A percentile compares a stretch with the other conserved stretches of the same genome.
Conservation (phyloP, 768 basidiomycete genomes). For the Russula emetica region DNA sequence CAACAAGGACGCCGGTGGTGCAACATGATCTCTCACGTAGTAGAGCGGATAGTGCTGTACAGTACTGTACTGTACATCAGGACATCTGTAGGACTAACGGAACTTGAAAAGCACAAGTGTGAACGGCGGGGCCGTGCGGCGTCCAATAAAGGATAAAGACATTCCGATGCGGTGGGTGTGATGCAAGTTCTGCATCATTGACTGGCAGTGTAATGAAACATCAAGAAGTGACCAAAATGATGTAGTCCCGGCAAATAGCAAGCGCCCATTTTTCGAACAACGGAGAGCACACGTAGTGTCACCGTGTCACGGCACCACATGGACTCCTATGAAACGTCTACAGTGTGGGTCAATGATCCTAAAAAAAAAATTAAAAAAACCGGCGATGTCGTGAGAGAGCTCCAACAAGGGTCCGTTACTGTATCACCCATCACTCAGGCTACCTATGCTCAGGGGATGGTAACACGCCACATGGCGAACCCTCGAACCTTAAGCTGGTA, state of each 20-base stretch:
- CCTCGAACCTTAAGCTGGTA: no score
- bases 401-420: background rate
- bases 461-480: background rate
- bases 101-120: background rate
- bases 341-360: background rate
- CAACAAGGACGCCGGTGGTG: background rate
- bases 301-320: background rate
- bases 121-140: no score
- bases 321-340: background rate
- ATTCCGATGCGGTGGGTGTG: conserved; percentile 1
- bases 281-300: background rate
- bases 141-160: conserved; percentile 13
- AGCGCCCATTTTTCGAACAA: conserved; percentile 1
- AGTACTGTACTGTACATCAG: no score
- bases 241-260: background rate
- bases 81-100: background rate
- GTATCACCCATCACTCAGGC: background rate
- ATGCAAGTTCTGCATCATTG: background rate
- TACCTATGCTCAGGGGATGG: background rate
- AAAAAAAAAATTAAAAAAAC: background rate
- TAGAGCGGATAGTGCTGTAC: background rate
- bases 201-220: conserved; percentile 1
- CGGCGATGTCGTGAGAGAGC: background rate
- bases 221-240: background rate
- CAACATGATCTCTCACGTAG: background rate